A percentile compares a stretch with the other conserved stretches of the same genome.
These are phyloP conservation scores for Meripilus lineatus DNA, from an alignment of 1,284 basidiomycete species.

Conservation along the genomic window DNA sequence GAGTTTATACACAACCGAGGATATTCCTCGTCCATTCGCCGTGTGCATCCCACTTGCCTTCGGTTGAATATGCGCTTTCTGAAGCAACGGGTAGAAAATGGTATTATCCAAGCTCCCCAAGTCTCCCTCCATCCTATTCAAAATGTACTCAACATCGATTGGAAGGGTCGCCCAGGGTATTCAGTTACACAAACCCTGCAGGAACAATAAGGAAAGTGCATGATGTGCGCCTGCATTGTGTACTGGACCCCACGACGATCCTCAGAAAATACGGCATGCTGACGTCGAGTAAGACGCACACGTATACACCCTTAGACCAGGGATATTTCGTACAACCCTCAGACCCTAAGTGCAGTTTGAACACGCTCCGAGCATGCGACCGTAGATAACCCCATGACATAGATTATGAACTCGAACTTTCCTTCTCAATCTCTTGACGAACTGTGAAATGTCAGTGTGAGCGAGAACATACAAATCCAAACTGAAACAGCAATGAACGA, in stretches of 20 bases:
- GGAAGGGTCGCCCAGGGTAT: too few species aligned
- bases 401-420: slow-evolving; percentile 3
- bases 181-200: too few species aligned
- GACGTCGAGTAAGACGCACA: neutral
- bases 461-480: neutral
- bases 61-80: too few species aligned
- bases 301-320: neutral
- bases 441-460: slow-evolving; percentile 4
- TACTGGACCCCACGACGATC: neutral
- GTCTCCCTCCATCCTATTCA: too few species aligned
- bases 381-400: neutral
- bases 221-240: neutral
- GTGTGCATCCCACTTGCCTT: too few species aligned
- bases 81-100: too few species aligned
- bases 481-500: neutral
- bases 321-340: neutral
- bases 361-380: neutral
- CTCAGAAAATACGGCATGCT: neutral
- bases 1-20: too few species aligned
- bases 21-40: too few species aligned
- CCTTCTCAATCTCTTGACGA: slow-evolving; percentile 10
- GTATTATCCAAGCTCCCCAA: too few species aligned
- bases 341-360: neutral
- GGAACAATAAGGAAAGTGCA: neutral
- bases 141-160: too few species aligned